These are phyloP conservation scores for Mortierella sp. DNA, from an alignment of 371 early-diverging fungal species.

Conservation along the genomic window DNA sequence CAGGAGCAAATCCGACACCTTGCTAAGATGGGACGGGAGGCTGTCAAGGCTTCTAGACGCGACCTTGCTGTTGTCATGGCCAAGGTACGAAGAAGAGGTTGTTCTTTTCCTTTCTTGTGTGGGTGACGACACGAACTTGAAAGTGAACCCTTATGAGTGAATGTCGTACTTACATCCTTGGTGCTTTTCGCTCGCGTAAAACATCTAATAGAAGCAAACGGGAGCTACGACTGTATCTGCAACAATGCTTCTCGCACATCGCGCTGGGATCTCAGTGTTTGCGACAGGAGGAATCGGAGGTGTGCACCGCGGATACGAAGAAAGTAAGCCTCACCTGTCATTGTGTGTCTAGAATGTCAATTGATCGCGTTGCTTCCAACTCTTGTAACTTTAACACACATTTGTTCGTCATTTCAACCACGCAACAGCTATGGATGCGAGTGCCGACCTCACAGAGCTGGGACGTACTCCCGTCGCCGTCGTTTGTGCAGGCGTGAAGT, in stretches of 20 bases:
- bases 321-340: conserved; percentile 62
- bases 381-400: neutral
- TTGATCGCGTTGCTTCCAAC: neutral
- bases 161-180: neutral
- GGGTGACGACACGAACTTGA: neutral
- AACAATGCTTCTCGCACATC: conserved; percentile 89
- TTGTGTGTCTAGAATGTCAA: too few species aligned
- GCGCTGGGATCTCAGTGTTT: conserved; percentile 90
- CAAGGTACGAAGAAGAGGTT: conserved; percentile 56
- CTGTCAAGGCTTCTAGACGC: conserved; percentile 86
- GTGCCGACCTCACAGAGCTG: conserved; percentile 95
- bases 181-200: neutral
- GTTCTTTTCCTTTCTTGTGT: neutral
- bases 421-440: conserved; percentile 81
- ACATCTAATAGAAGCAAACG: conserved; percentile 60
- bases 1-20: conserved; percentile 71
- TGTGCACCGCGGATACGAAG: conserved; percentile 90
- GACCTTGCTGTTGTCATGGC: conserved; percentile 85
- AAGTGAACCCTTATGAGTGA: neutral
- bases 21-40: conserved; percentile 71
- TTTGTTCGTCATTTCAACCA: neutral
- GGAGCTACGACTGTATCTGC: conserved; percentile 95
- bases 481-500: conserved; percentile 95
- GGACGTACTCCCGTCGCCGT: conserved; percentile 93
- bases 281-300: conserved; percentile 98